Evolutionary conservation across 192 early-diverging fungal genomes (phyloP).

Genomic region (Podila minutissima): DNA sequence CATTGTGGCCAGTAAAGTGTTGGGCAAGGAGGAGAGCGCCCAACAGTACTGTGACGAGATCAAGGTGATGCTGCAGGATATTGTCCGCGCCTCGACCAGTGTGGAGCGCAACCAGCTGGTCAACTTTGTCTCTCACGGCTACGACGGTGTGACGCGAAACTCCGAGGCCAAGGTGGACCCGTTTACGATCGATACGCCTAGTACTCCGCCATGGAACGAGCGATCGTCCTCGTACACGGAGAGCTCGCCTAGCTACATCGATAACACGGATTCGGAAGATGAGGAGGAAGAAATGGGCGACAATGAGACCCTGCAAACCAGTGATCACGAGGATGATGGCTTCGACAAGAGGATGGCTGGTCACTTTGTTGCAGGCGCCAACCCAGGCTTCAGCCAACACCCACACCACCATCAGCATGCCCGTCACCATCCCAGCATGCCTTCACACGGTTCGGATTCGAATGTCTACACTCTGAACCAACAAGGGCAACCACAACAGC

Average conservation of each 20-base stretch:
- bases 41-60: slow-evolving; percentile 39
- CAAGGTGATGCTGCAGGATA: slow-evolving; percentile 33
- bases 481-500: neutral
- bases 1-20: slow-evolving; percentile 29
- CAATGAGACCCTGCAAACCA: slow-evolving; percentile 10
- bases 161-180: slow-evolving; percentile 6
- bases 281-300: neutral
- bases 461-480: neutral
- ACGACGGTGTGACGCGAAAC: slow-evolving; percentile 12
- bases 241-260: slow-evolving; percentile 23
- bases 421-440: neutral
- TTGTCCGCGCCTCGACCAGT: slow-evolving; percentile 35
- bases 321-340: slow-evolving; percentile 6
- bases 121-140: slow-evolving; percentile 14
- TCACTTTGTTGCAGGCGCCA: neutral
- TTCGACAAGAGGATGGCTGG: slow-evolving; percentile 17
- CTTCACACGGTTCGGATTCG: neutral
- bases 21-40: slow-evolving; percentile 35
- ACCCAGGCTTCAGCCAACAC: neutral
- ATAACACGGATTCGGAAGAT: slow-evolving; percentile 13
- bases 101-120: slow-evolving; percentile 18
- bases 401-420: neutral
- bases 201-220: slow-evolving; percentile 33
- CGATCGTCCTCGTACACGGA: slow-evolving; percentile 7
- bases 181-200: slow-evolving; percentile 10